Percentiles rank a stretch among this genome's conserved stretches.
These are phyloP conservation scores for Acorus calamus DNA, from an alignment of 106 monocot genomes.

Conservation along the genomic window DNA sequence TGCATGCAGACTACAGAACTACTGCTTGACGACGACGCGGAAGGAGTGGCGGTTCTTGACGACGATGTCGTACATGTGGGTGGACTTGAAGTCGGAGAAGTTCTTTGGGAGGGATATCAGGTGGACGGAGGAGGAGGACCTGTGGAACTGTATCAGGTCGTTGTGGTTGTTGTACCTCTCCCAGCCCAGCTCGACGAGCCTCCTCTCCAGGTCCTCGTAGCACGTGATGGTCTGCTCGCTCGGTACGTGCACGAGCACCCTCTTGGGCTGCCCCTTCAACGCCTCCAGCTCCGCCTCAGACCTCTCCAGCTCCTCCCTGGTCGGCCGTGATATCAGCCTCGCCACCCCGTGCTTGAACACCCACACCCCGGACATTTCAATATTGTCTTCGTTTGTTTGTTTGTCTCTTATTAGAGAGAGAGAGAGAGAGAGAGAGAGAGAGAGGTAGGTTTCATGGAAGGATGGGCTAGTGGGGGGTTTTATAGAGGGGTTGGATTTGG, in stretches of 20 bases:
- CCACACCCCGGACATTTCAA: constrained; percentile 22
- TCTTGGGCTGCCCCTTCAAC: background rate
- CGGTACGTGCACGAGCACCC: constrained; percentile 13
- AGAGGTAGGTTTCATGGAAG: constrained; percentile 33
- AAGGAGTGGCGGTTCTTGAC: constrained; percentile 17
- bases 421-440: background rate
- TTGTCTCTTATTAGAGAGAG: background rate
- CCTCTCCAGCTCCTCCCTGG: background rate
- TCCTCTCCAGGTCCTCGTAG: constrained; percentile 16
- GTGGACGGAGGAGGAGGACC: constrained; percentile 7
- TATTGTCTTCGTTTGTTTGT: no score
- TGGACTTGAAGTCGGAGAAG: constrained; percentile 16
- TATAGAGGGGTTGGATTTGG: no score
- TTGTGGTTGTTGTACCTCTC: constrained; percentile 20
- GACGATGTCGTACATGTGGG: constrained; percentile 30
- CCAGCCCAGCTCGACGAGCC: constrained; percentile 17
- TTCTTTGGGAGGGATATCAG: constrained; percentile 22
- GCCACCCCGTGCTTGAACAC: constrained; percentile 32
- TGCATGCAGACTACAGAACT: no score
- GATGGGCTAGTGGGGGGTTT: no score
- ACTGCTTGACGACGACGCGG: constrained; percentile 5
- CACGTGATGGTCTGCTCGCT: constrained; percentile 20
- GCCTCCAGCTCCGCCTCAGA: no score
- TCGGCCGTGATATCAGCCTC: constrained; percentile 9
- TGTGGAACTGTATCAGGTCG: constrained; percentile 22